Evolutionary conservation across 352 stramenopile species (phyloP), one percentile per base, ranked within the genome.

Genomic region (Phytophthora foliorum): DNA sequence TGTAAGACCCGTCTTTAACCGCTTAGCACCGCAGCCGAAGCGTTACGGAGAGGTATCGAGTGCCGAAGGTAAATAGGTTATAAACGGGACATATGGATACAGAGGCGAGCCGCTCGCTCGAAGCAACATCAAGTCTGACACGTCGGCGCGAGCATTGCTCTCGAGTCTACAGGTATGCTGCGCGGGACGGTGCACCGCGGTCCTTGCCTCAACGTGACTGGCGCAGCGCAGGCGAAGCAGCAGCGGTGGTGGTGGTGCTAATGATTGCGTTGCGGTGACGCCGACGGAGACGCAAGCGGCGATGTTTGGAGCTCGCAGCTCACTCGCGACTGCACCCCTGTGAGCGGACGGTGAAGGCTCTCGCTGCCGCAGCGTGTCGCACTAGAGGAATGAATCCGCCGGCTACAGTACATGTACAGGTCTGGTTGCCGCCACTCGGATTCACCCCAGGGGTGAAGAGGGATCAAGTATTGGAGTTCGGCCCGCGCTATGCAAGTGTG

Each of bases 51-150:
- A 63, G 38, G 19, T 61, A 73, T 73, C 25, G 5, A 2, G 10
- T 60, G 14, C 21, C 0, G 8, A 34, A 61, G 58, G 50, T 44
- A 19, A 14, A 1, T 4, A 34, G 24, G 10, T 1, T 32, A 72
- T 24, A 72, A 34, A 19, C 22, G 32, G 41, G 29, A 1, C 53
- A 44, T 14, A 24, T 56, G 51, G 51, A 68, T 62, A 68, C 60
- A 68, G 25, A 42, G 59, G 29, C 46, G 27, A 36, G 31, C 25
- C 24, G 34, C 50, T 71, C 67, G n/a, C n/a, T n/a, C n/a, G n/a
- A n/a, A n/a, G n/a, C n/a, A 74, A 74, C 66, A 58, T 58, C 66
- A 67, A 67, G 22, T 62, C 49, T 75, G 67, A 75, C 67, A 63
- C 61, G 51, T 49, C 60, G 61, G 32, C 48, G 58, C 56, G 34